Conservation (phyloP, 441 rosid genomes). For the Adansonia grandidieri region DNA sequence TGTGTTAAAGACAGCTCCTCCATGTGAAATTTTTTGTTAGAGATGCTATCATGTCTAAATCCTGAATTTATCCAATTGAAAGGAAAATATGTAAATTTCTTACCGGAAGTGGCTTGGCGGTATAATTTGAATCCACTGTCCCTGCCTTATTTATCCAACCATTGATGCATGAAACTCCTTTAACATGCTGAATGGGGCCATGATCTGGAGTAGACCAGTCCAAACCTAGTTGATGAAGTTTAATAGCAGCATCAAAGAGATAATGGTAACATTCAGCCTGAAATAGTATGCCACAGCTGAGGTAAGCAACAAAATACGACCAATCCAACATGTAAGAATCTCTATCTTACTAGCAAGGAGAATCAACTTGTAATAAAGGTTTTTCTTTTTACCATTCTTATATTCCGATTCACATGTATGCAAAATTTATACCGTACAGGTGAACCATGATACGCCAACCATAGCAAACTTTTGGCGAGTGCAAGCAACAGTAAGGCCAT, state of each 20-base stretch:
- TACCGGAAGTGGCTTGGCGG: slow-evolving; percentile 50
- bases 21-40: neutral
- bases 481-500: neutral
- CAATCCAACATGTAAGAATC: slow-evolving; percentile 15
- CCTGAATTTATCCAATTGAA: slow-evolving; percentile 22
- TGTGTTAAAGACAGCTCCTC: neutral
- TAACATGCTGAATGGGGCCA: slow-evolving; percentile 57
- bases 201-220: slow-evolving; percentile 82
- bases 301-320: slow-evolving; percentile 20
- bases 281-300: slow-evolving; percentile 24
- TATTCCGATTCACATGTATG: neutral
- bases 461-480: neutral
- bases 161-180: slow-evolving; percentile 37
- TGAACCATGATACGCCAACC: neutral
- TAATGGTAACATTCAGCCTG: slow-evolving; percentile 98
- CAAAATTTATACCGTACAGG: neutral
- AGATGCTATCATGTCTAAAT: neutral
- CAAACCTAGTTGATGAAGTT: slow-evolving; percentile 84
- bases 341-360: neutral
- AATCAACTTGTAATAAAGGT: neutral
- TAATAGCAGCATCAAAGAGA: slow-evolving; percentile 94
- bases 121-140: slow-evolving; percentile 46
- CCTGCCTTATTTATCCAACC: slow-evolving; percentile 47
- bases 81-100: slow-evolving; percentile 27
- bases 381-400: neutral